These are phyloP conservation scores for Trichoderma atroviride DNA, from an alignment of 2,329 filamentous ascomycete species.

Conservation along the genomic window DNA sequence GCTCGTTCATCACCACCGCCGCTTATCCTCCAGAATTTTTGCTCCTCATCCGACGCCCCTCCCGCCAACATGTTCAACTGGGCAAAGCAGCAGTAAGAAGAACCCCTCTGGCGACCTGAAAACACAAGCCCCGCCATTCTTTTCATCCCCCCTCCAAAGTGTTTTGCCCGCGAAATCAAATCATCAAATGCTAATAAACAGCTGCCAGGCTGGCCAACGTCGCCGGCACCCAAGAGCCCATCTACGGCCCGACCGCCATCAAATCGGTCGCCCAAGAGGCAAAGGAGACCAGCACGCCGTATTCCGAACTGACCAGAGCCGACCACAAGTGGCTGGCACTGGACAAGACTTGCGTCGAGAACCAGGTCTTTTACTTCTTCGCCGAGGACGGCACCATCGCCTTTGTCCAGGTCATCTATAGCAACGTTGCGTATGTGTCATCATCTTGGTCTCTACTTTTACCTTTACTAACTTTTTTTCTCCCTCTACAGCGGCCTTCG, in stretches of 20 bases:
- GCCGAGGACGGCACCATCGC: slow-evolving; percentile 75
- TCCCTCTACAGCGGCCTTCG: slow-evolving; percentile 70
- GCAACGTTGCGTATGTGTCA: slow-evolving; percentile 80
- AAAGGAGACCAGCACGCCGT: slow-evolving; percentile 65
- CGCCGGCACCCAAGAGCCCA: slow-evolving; percentile 93
- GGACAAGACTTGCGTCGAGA: slow-evolving; percentile 89
- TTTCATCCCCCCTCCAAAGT: not conserved
- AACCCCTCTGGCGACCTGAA: not conserved
- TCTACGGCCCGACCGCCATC: slow-evolving; percentile 89
- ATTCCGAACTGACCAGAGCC: slow-evolving; percentile 75
- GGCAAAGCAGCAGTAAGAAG: slow-evolving; percentile 83
- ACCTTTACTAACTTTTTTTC: not conserved
- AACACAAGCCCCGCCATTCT: slow-evolving; percentile 12
- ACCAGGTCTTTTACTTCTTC: slow-evolving; percentile 89
- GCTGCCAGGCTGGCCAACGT: slow-evolving; percentile 68
- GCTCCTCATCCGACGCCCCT: not conserved
- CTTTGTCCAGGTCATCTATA: slow-evolving; percentile 93
- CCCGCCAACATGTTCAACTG: slow-evolving; percentile 78
- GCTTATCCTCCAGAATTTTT: not conserved
- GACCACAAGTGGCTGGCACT: slow-evolving; percentile 82
- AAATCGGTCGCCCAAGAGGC: slow-evolving; percentile 82
- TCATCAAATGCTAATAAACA: slow-evolving; percentile 15
- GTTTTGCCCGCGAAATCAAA: slow-evolving; percentile 4
- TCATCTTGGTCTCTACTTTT: not conserved
- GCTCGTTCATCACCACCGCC: not conserved